Conservation (phyloP, 2,329 filamentous ascomycete genomes). For the Cladosporium sp. region DNA sequence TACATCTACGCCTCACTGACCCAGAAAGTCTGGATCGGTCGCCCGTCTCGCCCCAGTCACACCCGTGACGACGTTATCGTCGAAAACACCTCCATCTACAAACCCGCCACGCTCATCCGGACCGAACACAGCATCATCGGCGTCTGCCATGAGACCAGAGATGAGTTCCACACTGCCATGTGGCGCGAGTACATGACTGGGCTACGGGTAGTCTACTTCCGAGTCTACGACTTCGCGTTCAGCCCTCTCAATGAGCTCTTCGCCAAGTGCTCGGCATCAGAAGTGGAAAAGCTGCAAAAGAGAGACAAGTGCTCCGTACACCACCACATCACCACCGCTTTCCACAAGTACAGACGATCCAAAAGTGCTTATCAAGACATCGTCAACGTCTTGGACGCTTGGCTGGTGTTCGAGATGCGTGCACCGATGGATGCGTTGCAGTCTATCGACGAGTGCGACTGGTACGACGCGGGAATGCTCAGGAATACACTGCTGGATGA, state of each 20-base stretch:
- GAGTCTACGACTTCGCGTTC: not conserved
- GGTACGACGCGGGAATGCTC: not conserved
- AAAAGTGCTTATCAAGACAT: not conserved
- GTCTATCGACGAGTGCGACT: not conserved
- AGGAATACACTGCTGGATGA: not conserved
- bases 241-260: not conserved
- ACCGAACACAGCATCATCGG: not conserved
- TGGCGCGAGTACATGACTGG: not conserved
- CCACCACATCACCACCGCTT: not conserved
- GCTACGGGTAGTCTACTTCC: not conserved
- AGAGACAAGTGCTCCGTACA: not conserved
- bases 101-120: not conserved
- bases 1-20: not conserved
- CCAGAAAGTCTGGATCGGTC: not conserved
- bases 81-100: not conserved
- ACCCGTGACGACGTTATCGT: not conserved
- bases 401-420: not conserved
- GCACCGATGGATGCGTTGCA: not conserved
- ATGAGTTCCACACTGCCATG: not conserved
- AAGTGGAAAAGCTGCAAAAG: not conserved
- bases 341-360: not conserved
- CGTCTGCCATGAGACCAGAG: not conserved
- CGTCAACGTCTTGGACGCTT: not conserved
- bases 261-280: not conserved
- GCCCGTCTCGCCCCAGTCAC: not conserved